Evolutionary conservation across 495 filamentous ascomycete species (phyloP).

Genomic region (Podospora pseudoanserina): DNA sequence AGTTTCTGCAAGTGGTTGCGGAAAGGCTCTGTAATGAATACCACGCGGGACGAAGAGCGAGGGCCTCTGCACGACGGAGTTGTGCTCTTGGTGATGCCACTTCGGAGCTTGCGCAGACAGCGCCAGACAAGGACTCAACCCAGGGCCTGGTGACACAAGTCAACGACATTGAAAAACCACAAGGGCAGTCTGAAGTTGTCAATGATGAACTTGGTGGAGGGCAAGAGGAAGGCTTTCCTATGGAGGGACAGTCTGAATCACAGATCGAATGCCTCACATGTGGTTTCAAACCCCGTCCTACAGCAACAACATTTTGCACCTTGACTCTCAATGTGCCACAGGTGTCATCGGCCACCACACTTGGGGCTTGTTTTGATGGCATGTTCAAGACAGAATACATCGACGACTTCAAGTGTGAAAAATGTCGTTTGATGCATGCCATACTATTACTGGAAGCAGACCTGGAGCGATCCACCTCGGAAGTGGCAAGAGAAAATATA

Average conservation of each 20-base stretch:
- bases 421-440: conserved; percentile 82
- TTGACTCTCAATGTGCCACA: conserved; percentile 90
- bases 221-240: conserved; percentile 71
- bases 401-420: conserved; percentile 94
- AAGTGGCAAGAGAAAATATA: conserved; percentile 45
- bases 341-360: conserved; percentile 45
- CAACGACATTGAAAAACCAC: background rate
- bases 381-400: conserved; percentile 94
- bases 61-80: conserved; percentile 43
- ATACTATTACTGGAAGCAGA: conserved; percentile 34
- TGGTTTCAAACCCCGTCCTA: conserved; percentile 80
- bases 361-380: conserved; percentile 75
- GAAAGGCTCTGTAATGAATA: conserved; percentile 93
- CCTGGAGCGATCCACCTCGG: conserved; percentile 40
- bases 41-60: conserved; percentile 72
- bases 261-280: conserved; percentile 91
- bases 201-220: conserved; percentile 6
- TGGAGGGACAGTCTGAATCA: conserved; percentile 82
- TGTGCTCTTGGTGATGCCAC: background rate
- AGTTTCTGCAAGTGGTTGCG: conserved; percentile 89
- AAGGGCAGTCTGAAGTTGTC: background rate
- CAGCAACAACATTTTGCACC: conserved; percentile 80
- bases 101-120: background rate
- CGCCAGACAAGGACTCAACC: background rate
- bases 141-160: background rate